phyloP scores from a whole-genome alignment of 83 land plant genomes.

The Isoetes engelmannii region DNA sequence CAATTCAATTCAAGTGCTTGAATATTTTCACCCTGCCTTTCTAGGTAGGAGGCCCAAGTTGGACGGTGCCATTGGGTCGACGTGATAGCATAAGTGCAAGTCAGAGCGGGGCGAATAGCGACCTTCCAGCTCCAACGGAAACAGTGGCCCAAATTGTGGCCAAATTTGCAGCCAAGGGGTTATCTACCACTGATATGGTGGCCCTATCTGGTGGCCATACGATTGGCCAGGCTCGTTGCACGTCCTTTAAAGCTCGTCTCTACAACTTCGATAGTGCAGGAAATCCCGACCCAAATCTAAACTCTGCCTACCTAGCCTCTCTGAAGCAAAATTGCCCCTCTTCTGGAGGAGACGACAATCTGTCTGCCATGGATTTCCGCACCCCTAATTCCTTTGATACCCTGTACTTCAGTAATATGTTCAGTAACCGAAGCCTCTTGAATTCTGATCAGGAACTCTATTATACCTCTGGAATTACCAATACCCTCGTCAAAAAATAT shows the following conservation, averaged over 20 bases:
- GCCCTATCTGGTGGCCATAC: conserved; percentile 24
- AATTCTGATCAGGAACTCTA: not conserved
- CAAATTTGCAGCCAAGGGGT: conserved; percentile 43
- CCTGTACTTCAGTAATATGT: not conserved
- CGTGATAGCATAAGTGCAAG: conserved; percentile 42
- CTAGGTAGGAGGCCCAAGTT: conserved; percentile 47
- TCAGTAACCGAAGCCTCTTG: not conserved
- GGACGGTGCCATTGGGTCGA: conserved; percentile 40
- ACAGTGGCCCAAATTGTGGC: conserved; percentile 19
- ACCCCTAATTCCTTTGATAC: not conserved
- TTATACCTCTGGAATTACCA: no score
- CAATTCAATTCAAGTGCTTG: no score
- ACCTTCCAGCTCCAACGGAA: conserved; percentile 36
- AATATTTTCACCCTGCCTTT: no score
- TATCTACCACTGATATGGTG: conserved; percentile 36
- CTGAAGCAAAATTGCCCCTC: conserved; percentile 24
- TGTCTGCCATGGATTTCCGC: not conserved
- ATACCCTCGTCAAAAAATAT: not conserved
- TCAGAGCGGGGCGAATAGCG: conserved; percentile 27
- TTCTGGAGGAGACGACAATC: not conserved
- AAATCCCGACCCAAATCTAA: conserved; percentile 18
- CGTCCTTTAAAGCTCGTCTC: not conserved
- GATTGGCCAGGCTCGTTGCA: conserved; percentile 7
- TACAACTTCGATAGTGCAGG: not conserved
- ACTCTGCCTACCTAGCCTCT: conserved; percentile 8